These are phyloP conservation scores for Nissolia schottii DNA, from an alignment of 306 rosid species.

Conservation along the genomic window DNA sequence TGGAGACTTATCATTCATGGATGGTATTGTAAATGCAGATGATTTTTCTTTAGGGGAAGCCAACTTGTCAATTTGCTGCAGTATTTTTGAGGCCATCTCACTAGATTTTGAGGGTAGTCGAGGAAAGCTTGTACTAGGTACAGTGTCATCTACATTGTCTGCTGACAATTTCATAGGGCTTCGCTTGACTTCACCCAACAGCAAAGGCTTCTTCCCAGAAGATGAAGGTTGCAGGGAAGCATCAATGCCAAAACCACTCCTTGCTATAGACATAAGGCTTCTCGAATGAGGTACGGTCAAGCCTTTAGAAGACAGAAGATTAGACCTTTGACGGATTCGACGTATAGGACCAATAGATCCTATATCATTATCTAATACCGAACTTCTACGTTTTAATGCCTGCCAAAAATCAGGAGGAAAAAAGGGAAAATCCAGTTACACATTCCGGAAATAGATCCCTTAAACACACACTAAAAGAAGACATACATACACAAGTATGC, in stretches of 20 bases:
- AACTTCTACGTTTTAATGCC: slow-evolving; percentile 69
- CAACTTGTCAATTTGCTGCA: slow-evolving; percentile 75
- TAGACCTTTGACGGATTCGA: slow-evolving; percentile 76
- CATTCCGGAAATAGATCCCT: neutral
- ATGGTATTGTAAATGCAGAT: slow-evolving; percentile 37
- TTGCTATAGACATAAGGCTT: slow-evolving; percentile 29
- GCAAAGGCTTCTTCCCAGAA: slow-evolving; percentile 41
- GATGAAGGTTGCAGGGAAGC: slow-evolving; percentile 37
- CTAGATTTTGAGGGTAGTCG: slow-evolving; percentile 61
- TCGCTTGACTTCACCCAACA: slow-evolving; percentile 33
- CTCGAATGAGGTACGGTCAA: slow-evolving; percentile 44
- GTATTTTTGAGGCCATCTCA: slow-evolving; percentile 79
- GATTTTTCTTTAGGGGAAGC: slow-evolving; percentile 68
- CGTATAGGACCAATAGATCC: slow-evolving; percentile 79
- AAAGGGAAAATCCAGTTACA: slow-evolving; percentile 1
- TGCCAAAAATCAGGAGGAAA: slow-evolving; percentile 9
- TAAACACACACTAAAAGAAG: neutral
- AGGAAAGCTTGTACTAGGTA: slow-evolving; percentile 52
- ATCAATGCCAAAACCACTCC: slow-evolving; percentile 35
- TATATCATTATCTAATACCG: slow-evolving; percentile 70
- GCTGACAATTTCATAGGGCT: slow-evolving; percentile 27
- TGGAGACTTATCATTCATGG: slow-evolving; percentile 48
- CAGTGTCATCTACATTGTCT: slow-evolving; percentile 41
- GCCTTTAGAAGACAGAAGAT: slow-evolving; percentile 58
- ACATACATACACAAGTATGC: neutral